Evolutionary conservation across 2,329 filamentous ascomycete species (phyloP), one percentile per base, ranked within the genome.

Genomic region (Chaetomium sp.): DNA sequence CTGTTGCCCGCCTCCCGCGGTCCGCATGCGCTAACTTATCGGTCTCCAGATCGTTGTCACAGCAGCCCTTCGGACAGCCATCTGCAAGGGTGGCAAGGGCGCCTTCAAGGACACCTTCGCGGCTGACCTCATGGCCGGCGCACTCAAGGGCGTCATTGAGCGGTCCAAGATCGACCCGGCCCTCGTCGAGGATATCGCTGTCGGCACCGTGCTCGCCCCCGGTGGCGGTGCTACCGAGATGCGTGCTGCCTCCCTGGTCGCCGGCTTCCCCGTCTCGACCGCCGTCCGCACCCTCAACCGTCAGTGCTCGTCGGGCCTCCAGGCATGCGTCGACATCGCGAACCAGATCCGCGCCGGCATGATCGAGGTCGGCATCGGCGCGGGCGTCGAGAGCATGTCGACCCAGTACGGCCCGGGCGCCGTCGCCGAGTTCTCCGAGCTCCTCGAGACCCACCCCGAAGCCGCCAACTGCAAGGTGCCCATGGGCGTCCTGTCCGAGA

Each of bases 171-270:
- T 98, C 79, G 91, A 97, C 79, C 93, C 95, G 25, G 82, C 81
- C 45, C 84, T 95, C 42, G 92, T 99, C 57, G 92, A 98, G 78
- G 95, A 99, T 76, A 90, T 99, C 70, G 90, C 90, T 60, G 93
- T 98, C 65, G 95, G 95, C 70, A 90, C 89, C 63, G 95, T 99
- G 33, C 88, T 99, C 57, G 88, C 94, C 21, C 94, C 94, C 38
- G 95, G 95, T 67, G 95, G 93, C 71, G 95, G 94, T 71, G 95
- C 95, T 25, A 98, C 95, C 55, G 95, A 98, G 81, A 97, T 97
- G 88, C 90, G 95, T 70, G 95, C 93, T 66, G 95, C 95, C 42
- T 89, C 90, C 62, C 84, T 98, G 64, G 92, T 92, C 7, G 95
- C 95, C 57, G 95, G 95, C 54, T 96, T 98, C 82, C 91, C 95